Conservation (phyloP, 108 stramenopile species). For the Skeletonema potamos region DNA sequence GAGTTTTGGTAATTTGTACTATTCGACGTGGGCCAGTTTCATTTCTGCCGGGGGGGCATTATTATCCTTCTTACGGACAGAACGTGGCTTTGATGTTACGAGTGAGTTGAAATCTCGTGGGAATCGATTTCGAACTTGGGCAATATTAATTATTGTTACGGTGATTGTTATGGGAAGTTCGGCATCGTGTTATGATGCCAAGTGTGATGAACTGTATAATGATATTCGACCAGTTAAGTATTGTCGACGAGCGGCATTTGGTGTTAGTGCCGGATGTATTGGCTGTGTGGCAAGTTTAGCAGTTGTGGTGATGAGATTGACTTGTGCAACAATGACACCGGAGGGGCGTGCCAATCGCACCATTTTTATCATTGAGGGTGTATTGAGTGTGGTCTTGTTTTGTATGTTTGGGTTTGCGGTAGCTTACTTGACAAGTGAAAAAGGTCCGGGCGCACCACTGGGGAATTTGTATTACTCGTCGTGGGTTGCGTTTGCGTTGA, state of each 20-base stretch:
- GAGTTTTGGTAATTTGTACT: slow-evolving; percentile 81
- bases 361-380: slow-evolving; percentile 25
- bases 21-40: slow-evolving; percentile 50
- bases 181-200: slow-evolving; percentile 64
- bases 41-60: slow-evolving; percentile 39
- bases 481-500: slow-evolving; percentile 64
- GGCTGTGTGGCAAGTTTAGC: slow-evolving; percentile 54
- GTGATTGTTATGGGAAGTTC: slow-evolving; percentile 79
- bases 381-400: slow-evolving; percentile 19
- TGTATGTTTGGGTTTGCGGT: slow-evolving; percentile 38
- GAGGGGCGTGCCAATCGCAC: slow-evolving; percentile 37
- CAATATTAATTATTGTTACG: slow-evolving; percentile 54
- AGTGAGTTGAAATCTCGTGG: slow-evolving; percentile 64
- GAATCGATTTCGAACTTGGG: slow-evolving; percentile 67
- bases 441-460: slow-evolving; percentile 70
- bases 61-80: slow-evolving; percentile 60
- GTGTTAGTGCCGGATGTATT: slow-evolving; percentile 66
- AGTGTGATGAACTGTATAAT: slow-evolving; percentile 34
- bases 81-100: slow-evolving; percentile 70
- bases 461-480: slow-evolving; percentile 84
- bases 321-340: slow-evolving; percentile 42
- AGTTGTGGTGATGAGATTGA: slow-evolving; percentile 70
- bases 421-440: slow-evolving; percentile 60
- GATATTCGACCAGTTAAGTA: slow-evolving; percentile 13
- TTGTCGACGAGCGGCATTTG: slow-evolving; percentile 76